A percentile compares a stretch with the other conserved stretches of the same genome.
Conservation (phyloP, 2,329 filamentous ascomycete species). For the Remersonia thermophila region DNA sequence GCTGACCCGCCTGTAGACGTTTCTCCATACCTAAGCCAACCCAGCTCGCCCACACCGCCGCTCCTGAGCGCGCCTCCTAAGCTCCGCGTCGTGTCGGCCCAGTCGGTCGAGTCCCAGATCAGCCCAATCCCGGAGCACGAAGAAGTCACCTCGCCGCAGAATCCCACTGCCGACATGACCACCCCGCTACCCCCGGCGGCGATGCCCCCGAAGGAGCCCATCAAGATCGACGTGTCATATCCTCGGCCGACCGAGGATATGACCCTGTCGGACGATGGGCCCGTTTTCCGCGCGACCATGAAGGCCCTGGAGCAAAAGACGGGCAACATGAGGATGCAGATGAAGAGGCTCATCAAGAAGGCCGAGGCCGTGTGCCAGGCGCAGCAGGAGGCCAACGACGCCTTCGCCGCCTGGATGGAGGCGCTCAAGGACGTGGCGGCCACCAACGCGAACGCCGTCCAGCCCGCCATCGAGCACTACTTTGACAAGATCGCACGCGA, state of each 20-base stretch:
- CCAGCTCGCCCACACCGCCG: constrained; percentile 57
- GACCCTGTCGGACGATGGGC: constrained; percentile 77
- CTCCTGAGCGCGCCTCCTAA: constrained; percentile 62
- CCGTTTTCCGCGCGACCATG: constrained; percentile 91
- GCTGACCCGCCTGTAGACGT: constrained; percentile 26
- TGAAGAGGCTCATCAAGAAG: constrained; percentile 91
- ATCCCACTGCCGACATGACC: constrained; percentile 26
- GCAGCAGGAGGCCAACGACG: constrained; percentile 75
- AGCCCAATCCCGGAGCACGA: constrained; percentile 60
- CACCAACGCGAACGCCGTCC: constrained; percentile 92
- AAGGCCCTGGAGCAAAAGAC: constrained; percentile 95
- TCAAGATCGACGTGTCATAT: constrained; percentile 81
- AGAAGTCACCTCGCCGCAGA: constrained; percentile 43
- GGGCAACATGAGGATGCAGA: constrained; percentile 79
- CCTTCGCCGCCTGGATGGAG: constrained; percentile 70
- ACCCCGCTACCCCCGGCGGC: constrained; percentile 10
- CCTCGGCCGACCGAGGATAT: constrained; percentile 78
- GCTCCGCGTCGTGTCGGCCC: constrained; percentile 71
- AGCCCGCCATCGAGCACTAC: constrained; percentile 92
- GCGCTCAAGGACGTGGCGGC: constrained; percentile 76
- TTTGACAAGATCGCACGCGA: constrained; percentile 94
- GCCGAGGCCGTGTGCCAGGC: constrained; percentile 79
- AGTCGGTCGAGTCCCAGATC: constrained; percentile 73
- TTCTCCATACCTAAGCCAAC: constrained; percentile 36
- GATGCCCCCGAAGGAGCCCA: constrained; percentile 31